Evolutionary conservation across 306 rosid genomes (phyloP).

Genomic region (Nissolia schottii): DNA sequence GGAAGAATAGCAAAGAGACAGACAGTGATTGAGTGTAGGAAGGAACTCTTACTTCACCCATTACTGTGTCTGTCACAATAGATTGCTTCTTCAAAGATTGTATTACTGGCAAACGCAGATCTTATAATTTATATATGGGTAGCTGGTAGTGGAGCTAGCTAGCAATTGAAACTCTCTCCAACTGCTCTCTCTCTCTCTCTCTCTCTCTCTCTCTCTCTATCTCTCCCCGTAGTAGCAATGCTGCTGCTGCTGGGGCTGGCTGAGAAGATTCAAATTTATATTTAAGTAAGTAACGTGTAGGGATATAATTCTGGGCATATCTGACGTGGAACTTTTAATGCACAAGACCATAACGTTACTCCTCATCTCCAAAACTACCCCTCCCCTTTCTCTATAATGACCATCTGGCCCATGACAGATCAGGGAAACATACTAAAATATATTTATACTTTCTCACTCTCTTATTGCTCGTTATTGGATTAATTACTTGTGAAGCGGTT

Average conservation of each 20-base stretch:
- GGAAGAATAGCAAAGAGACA: neutral
- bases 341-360: neutral
- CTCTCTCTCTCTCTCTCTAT: neutral
- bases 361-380: neutral
- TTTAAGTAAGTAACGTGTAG: constrained; percentile 32
- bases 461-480: too few relatives aligned
- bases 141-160: too few relatives aligned
- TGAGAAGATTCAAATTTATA: constrained; percentile 20
- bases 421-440: too few relatives aligned
- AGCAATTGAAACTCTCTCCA: neutral
- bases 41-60: constrained; percentile 66
- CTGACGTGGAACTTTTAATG: constrained; percentile 48
- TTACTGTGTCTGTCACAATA: constrained; percentile 30
- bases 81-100: constrained; percentile 2
- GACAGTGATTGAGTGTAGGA: neutral
- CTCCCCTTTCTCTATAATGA: neutral
- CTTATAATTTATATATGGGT: neutral
- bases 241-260: neutral
- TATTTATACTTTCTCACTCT: too few relatives aligned
- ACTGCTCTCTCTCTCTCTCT: neutral
- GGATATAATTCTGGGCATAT: constrained; percentile 43
- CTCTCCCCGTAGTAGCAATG: neutral
- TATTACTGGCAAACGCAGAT: neutral
- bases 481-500: too few relatives aligned
- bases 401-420: neutral